Base-by-base conservation (phyloP, 768 basidiomycete genomes). In the Lepiota brunneoincarnata region DNA sequence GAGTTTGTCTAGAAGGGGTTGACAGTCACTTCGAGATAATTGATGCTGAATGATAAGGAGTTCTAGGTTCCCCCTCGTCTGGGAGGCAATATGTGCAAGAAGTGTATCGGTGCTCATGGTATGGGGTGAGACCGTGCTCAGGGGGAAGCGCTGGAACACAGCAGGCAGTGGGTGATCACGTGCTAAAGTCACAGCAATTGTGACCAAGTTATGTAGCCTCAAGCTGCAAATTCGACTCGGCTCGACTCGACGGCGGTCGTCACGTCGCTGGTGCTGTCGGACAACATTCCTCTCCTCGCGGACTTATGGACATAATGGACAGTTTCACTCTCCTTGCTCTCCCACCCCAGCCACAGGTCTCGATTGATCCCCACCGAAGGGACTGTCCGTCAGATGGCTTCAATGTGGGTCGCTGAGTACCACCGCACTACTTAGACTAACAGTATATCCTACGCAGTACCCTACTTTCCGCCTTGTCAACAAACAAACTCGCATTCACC, bases 401-500 rank as follows among this genome's bases (percentile, higher is more conserved):
- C 63, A 77, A 73, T 59, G 79, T 79, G 47, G 14, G 73, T 67
- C 48, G 15, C 4, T 12, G 5, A 4, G 9, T 41, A 24, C 15
- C 31, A 5, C 31, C 24, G 24, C 28, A 14, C 40, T 35, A 21
- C 26, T 41, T 21, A n/a, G 10, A 47, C 49, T 35, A 40, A 55
- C 37, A 18, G 2, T 18, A 26, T 23, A 23, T 51, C n/a, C 18
- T 40, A 4, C 15, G 1, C 58, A 82, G 80, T 82, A 72, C 61
- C 79, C 79, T 2, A 65, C 68, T 21, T 77, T 80, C 60, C 75
- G 75, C 17, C 74, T 76, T 35, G 63, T 81, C 40, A 80, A 80
- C 66, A 91, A 87, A 63, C 81, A 83, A 46, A 70, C 80, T 34
- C 85, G 90, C 58, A 73, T 88, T 39, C 74, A 76, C 45, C 65